Evolutionary conservation across 73 alveolate species (phyloP), one percentile per base, ranked within the genome.

Genomic region (Paramecium pentaurelia): DNA sequence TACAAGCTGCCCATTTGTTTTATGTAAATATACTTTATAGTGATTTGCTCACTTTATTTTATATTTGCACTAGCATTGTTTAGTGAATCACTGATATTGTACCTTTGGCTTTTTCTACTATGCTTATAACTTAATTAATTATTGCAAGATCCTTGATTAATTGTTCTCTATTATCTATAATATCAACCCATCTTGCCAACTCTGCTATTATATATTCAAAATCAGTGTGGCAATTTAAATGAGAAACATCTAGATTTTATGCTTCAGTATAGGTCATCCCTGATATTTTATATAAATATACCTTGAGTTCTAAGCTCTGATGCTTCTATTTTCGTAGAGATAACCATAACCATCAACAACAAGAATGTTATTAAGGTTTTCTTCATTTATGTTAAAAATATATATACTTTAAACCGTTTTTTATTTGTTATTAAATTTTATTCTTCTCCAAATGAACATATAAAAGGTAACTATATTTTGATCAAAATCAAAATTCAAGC

Each of bases 141-240:
- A 80, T 49, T 80, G 71, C 77, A 3, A 80, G 36, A 80, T 80
- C 91, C 37, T 47, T 80, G 16, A 40, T 49, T 14, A 80, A 47
- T 44, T 25, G 18, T 28, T 42, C 71, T 44, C 75, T 40, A 32
- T 80, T 80, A 36, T 80, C 91, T 42, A 80, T 80, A 45, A 80
- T 80, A 47, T 80, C 75, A 80, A 80, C 30, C 91, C 91, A 80
- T 80, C 58, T 80, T 32, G 71, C 71, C 8, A 80, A 44, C 32
- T 80, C 91, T 12, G 14, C 32, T 8, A 80, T 80, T 22, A 16
- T 20, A 45, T 11, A 80, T 22, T 80, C 91, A 27, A 80, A 80
- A 64, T 64, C 84, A 32, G 84, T 64, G 42, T 64, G 47, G 9
- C 84, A 64, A 64, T 64, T 64, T 32, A 64, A 34, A 28, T 64